Conservation (phyloP, 176 grass and related monocot species). For the Carex pumila region DNA sequence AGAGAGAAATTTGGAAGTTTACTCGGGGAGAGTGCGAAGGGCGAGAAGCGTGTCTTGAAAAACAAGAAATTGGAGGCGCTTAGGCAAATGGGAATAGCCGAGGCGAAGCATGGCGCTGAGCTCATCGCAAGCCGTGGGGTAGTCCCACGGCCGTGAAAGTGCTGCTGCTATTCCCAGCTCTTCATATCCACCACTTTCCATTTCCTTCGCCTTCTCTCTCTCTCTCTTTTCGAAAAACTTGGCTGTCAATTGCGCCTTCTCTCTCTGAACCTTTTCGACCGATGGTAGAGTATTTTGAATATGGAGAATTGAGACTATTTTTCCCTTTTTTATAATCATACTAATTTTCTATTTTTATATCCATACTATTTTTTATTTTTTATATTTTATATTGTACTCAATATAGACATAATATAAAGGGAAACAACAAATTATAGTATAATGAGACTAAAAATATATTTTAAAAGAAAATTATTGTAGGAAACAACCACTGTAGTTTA, state of each 20-base stretch:
- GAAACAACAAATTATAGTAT: too few species aligned
- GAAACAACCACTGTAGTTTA: too few species aligned
- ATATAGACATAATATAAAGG: too few species aligned
- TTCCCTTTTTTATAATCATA: too few species aligned
- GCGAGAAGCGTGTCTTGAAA: conserved; percentile 51
- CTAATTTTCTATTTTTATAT: too few species aligned
- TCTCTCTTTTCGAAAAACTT: background rate
- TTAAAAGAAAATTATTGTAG: too few species aligned
- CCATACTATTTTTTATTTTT: too few species aligned
- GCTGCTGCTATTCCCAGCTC: conserved; percentile 43
- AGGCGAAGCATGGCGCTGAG: conserved; percentile 50
- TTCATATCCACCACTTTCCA: conserved; percentile 36
- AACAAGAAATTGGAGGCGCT: conserved; percentile 49
- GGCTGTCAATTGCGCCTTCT: too few species aligned
- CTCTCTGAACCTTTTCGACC: background rate
- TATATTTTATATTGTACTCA: too few species aligned
- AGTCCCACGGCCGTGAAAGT: conserved; percentile 53
- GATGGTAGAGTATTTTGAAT: too few species aligned
- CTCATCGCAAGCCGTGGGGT: conserved; percentile 67
- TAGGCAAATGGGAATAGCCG: conserved; percentile 49
- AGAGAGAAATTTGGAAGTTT: background rate
- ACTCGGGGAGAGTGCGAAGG: conserved; percentile 69
- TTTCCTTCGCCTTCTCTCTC: conserved; percentile 32
- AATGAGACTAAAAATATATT: too few species aligned
- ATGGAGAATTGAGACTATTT: too few species aligned